Percentiles rank a stretch among this genome's conserved stretches.
These are phyloP conservation scores for Populus tomentosa DNA, from an alignment of 441 rosid species.

Conservation along the genomic window DNA sequence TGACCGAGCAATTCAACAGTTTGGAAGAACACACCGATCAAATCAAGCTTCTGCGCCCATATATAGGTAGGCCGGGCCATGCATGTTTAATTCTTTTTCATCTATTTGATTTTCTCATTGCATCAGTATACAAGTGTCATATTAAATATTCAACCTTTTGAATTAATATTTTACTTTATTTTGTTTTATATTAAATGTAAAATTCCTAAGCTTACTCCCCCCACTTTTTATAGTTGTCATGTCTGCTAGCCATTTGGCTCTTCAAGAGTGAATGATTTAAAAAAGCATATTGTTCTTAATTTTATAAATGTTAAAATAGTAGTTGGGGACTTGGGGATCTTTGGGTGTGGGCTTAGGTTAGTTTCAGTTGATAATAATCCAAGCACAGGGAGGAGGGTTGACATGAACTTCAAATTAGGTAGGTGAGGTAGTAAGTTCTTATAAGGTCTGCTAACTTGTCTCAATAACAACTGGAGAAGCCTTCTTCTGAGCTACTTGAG, in stretches of 20 bases:
- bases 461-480: background rate
- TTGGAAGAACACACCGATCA: conserved; percentile 98
- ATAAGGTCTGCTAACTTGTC: background rate
- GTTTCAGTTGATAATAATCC: background rate
- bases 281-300: background rate
- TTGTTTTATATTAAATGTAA: too few relatives aligned
- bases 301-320: too few relatives aligned
- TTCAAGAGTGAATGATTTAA: background rate
- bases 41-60: conserved; percentile 99
- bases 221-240: background rate
- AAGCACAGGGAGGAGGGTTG: background rate
- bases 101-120: background rate
- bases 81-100: conserved; percentile 15
- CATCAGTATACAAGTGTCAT: background rate
- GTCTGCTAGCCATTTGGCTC: background rate
- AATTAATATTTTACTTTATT: background rate
- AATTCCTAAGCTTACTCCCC: background rate
- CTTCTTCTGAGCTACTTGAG: background rate
- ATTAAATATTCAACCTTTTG: background rate
- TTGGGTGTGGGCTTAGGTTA: background rate
- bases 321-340: background rate
- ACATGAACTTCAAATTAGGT: background rate
- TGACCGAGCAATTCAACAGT: conserved; percentile 98
- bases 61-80: conserved; percentile 58
- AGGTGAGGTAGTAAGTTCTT: background rate